Base-by-base conservation (phyloP, 1,284 basidiomycete species). In the Exsudoporus floridanus region DNA sequence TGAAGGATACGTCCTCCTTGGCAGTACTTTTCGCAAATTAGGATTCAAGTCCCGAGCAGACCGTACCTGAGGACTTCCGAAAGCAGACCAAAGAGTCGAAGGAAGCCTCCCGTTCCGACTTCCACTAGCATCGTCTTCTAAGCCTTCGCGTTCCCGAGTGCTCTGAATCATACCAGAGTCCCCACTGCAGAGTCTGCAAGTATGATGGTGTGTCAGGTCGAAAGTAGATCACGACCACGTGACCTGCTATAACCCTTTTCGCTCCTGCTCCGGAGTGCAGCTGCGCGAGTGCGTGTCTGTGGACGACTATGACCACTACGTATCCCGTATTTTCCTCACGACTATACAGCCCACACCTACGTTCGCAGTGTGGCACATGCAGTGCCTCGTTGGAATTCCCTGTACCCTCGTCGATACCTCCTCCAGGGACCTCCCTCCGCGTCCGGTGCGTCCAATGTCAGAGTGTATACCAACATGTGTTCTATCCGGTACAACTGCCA, bases 391-490 rank as follows among this genome's bases (percentile, higher is more conserved):
- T 94, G 40, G 92, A 94, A 65, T 94, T 93, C 65, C 78, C 84
- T 2, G 75, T 88, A 1, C 91, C 90, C 1, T 74, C 72, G 1
- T 85, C 89, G 1, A 72, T 74, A 23, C 85, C 89, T 14, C 77
- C 83, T 1, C 77, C 80, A 18, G 82, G 84, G 37, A 83, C 85
- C 0, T 66, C 84, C 3, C 79, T 93, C 2, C 80, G 82, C 58
- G 74, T 94, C 40, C 80, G 82, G 59, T 94, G 92, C 67, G 85
- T 77, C 64, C 73, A 76, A 54, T 94, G 88, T 66, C 74, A 79
- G 54, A 69, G 73, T 3, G 68, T 82, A 44, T 76, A 84, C 57
- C 75, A 76, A 33, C 84, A 86, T 70, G 77, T 79, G 0, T 86
- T 83, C 72, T 88, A 85, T 67, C 77, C 81, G 1, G 74, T 74